phyloP scores from a whole-genome alignment of 805 yeast species.

The Wilhelminamyces savonicus region DNA sequence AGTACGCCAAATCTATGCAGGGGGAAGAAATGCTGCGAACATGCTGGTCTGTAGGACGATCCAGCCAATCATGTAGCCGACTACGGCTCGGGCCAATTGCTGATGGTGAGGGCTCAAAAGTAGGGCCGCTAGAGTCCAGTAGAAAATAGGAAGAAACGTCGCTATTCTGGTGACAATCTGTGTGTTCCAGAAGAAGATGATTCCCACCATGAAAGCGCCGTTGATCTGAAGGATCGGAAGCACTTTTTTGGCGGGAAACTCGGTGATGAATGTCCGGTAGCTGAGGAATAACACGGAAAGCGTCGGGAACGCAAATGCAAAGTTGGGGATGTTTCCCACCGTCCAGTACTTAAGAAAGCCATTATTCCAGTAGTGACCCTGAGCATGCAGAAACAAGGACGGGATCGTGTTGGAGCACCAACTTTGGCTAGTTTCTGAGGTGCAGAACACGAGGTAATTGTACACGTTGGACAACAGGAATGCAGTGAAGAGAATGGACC shows the following conservation, averaged over 20 bases:
- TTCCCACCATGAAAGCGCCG: constrained; percentile 40
- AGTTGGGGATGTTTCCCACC: constrained; percentile 72
- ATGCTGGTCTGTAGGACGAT: constrained; percentile 59
- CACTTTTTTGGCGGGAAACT: constrained; percentile 27
- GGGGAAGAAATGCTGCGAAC: constrained; percentile 83
- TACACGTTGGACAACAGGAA: constrained; percentile 40
- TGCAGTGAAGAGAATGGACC: constrained; percentile 38
- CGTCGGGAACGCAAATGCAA: constrained; percentile 68
- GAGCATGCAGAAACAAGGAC: constrained; percentile 65
- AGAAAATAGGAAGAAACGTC: constrained; percentile 67
- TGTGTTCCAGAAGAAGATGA: constrained; percentile 65
- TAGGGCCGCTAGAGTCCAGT: constrained; percentile 53
- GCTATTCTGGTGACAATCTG: constrained; percentile 81
- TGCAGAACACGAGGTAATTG: constrained; percentile 54
- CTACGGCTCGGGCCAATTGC: constrained; percentile 9
- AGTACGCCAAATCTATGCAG: too few relatives aligned
- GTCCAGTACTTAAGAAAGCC: constrained; percentile 88
- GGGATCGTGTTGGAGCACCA: constrained; percentile 68
- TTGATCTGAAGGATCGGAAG: constrained; percentile 39
- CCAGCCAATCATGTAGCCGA: constrained; percentile 57
- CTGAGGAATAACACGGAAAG: constrained; percentile 40
- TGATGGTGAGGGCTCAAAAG: constrained; percentile 13
- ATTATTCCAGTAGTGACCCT: constrained; percentile 73
- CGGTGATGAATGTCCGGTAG: constrained; percentile 26
- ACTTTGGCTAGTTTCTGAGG: too few relatives aligned